phyloP scores from a whole-genome alignment of 768 basidiomycete species.

The Naganishia antarctica region DNA sequence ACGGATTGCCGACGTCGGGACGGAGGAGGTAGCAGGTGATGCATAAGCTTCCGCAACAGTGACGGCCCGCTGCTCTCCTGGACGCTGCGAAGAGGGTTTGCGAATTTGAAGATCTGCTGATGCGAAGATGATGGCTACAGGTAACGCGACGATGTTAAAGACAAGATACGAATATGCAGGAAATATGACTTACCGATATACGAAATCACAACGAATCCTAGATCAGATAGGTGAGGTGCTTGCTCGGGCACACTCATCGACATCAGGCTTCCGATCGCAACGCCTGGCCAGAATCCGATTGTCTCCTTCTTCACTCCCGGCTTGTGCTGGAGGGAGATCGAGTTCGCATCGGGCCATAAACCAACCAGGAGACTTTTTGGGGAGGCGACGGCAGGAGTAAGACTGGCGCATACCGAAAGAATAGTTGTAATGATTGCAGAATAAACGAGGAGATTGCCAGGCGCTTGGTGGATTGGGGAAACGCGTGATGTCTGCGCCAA shows the following conservation, averaged over 20 bases:
- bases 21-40: neutral
- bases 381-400: neutral
- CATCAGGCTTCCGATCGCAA: neutral
- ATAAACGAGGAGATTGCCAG: neutral
- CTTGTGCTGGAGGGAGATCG: conserved; percentile 2
- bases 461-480: neutral
- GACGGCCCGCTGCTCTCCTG: neutral
- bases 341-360: conserved; percentile 9
- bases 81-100: neutral
- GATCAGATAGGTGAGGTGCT: conserved; percentile 1
- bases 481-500: neutral
- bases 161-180: neutral
- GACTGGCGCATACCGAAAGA: conserved; percentile 13
- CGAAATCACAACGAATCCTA: neutral
- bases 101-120: conserved; percentile 1
- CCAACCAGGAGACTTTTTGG: conserved; percentile 16
- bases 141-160: neutral
- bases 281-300: conserved; percentile 7
- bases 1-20: too few species aligned
- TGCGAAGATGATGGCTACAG: conserved; percentile 1
- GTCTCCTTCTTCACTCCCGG: conserved; percentile 2
- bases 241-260: conserved; percentile 15
- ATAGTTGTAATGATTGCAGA: neutral
- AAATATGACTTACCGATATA: neutral
- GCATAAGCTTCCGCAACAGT: neutral